Conservation (phyloP, 2,329 filamentous ascomycete species). For the Chaetomiaceae sp. region DNA sequence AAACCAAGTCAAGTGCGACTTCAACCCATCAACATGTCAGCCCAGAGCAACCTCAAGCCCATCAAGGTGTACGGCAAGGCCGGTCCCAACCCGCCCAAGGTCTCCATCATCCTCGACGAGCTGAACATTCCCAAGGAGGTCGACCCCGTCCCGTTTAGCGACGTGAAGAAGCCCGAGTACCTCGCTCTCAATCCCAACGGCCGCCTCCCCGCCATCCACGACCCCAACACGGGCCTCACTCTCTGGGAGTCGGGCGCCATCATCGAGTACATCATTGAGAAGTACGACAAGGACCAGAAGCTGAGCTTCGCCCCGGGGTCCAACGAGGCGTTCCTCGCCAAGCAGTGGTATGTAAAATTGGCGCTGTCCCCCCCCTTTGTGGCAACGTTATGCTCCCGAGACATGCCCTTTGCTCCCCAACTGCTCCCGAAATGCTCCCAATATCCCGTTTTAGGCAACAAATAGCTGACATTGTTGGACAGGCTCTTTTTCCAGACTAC, state of each 20-base stretch:
- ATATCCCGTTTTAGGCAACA: too few relatives aligned
- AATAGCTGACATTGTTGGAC: too few relatives aligned
- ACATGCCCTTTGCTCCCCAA: too few relatives aligned
- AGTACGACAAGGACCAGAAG: conserved; percentile 40
- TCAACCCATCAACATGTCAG: conserved; percentile 12
- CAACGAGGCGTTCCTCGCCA: conserved; percentile 33
- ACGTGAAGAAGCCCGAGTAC: conserved; percentile 31
- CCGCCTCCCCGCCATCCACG: conserved; percentile 30
- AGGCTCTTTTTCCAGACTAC: conserved; percentile 40
- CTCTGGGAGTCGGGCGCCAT: conserved; percentile 49
- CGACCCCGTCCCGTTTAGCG: conserved; percentile 20
- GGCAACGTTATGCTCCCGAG: too few relatives aligned
- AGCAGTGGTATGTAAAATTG: too few relatives aligned
- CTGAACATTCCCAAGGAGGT: conserved; percentile 30
- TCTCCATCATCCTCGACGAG: conserved; percentile 30
- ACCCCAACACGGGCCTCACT: conserved; percentile 40
- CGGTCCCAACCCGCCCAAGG: conserved; percentile 11
- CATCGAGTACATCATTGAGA: conserved; percentile 42
- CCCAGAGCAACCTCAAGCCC: conserved; percentile 26
- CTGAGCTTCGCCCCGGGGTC: conserved; percentile 35
- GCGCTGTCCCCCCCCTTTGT: too few relatives aligned
- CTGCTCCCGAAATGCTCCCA: too few relatives aligned
- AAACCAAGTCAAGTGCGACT: background rate
- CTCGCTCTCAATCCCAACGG: conserved; percentile 34
- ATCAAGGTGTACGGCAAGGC: conserved; percentile 27